A percentile compares a stretch with the other conserved stretches of the same genome.
These are phyloP conservation scores for Pyrrhoderma lamaoense DNA, from an alignment of 1,284 basidiomycete genomes.

Conservation along the genomic window DNA sequence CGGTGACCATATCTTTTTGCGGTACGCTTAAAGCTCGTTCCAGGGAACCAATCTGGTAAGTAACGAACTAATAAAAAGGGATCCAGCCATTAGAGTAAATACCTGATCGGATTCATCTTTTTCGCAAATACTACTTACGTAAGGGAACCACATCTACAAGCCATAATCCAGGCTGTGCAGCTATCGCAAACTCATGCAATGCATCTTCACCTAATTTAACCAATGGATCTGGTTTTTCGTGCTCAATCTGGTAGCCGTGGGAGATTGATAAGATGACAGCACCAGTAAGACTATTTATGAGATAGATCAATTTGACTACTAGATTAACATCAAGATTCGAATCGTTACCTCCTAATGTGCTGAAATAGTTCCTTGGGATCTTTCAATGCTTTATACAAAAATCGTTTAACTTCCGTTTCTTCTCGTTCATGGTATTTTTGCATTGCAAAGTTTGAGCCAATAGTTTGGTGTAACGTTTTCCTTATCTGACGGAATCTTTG, in stretches of 20 bases:
- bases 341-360: conserved; percentile 13
- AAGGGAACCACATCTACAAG: conserved; percentile 20
- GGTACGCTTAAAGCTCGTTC: conserved; percentile 13
- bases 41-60: conserved; percentile 19
- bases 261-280: conserved; percentile 18
- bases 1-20: conserved; percentile 5
- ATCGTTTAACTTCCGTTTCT: conserved; percentile 11
- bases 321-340: too few relatives aligned
- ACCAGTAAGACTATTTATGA: conserved; percentile 11
- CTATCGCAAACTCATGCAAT: conserved; percentile 16
- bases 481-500: conserved; percentile 8
- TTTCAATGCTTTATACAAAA: conserved; percentile 8
- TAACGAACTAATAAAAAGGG: conserved; percentile 11
- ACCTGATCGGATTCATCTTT: background rate
- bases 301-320: too few relatives aligned
- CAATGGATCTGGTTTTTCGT: conserved; percentile 14
- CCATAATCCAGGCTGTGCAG: conserved; percentile 18
- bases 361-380: conserved; percentile 9
- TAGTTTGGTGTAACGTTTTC: conserved; percentile 11
- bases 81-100: too few relatives aligned
- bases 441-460: conserved; percentile 14
- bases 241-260: conserved; percentile 18
- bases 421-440: conserved; percentile 10
- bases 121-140: conserved; percentile 3
- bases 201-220: conserved; percentile 14